A percentile compares a stretch with the other conserved stretches of the same genome.
phyloP scores from a whole-genome alignment of 179 eudicot species.

The Pouteria campechiana region DNA sequence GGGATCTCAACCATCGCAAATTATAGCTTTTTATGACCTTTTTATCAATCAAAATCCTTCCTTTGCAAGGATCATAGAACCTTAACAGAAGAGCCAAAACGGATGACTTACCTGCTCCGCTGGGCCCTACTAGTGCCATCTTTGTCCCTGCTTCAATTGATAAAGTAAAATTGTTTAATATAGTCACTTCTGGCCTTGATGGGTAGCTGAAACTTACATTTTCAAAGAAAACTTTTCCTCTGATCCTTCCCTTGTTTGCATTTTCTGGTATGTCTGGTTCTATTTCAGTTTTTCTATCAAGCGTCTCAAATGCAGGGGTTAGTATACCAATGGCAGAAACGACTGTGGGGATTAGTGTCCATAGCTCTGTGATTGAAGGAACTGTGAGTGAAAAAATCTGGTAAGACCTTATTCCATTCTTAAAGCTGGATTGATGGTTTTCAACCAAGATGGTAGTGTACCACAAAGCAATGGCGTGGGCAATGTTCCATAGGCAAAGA shows the following conservation, averaged over 20 bases:
- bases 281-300: conserved; percentile 30
- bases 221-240: conserved; percentile 24
- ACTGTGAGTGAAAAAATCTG: conserved; percentile 43
- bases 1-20: conserved; percentile 24
- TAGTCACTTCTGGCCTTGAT: conserved; percentile 20
- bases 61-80: conserved; percentile 31
- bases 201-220: conserved; percentile 23
- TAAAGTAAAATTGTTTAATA: conserved; percentile 27
- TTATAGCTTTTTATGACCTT: conserved; percentile 25
- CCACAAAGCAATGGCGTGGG: conserved; percentile 39
- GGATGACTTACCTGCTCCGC: conserved; percentile 50
- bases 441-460: conserved; percentile 28
- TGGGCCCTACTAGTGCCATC: conserved; percentile 43
- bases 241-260: conserved; percentile 11
- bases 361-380: conserved; percentile 39
- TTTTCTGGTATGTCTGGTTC: conserved; percentile 24
- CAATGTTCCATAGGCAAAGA: conserved; percentile 40
- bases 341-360: conserved; percentile 40
- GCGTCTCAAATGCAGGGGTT: conserved; percentile 31
- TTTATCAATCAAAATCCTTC: conserved; percentile 23
- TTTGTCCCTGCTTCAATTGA: conserved; percentile 29
- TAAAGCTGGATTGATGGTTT: conserved; percentile 23
- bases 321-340: conserved; percentile 33
- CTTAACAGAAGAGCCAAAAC: conserved; percentile 33
- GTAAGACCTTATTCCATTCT: conserved; percentile 35